Conservation (phyloP, 768 basidiomycete species). For the Psilocybe cyanescens region DNA sequence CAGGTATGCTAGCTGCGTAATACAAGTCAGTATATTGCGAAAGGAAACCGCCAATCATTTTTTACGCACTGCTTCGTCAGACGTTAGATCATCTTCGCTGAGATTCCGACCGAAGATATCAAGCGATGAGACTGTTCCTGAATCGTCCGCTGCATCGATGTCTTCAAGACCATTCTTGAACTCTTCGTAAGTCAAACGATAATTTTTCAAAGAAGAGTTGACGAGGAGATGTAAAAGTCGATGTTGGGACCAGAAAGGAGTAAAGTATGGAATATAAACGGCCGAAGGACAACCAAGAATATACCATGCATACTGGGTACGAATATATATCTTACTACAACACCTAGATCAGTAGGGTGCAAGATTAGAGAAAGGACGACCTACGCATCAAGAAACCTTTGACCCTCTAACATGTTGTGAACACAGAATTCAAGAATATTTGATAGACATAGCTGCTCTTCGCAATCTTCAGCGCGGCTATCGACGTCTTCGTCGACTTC, state of each 20-base stretch:
- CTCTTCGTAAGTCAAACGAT: slow-evolving; percentile 38
- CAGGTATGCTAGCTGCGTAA: slow-evolving; percentile 48
- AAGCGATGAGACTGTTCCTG: slow-evolving; percentile 28
- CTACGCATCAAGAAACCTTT: slow-evolving; percentile 49
- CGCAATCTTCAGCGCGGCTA: slow-evolving; percentile 26
- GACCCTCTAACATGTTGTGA: slow-evolving; percentile 39
- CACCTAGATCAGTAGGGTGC: background rate
- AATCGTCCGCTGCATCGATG: slow-evolving; percentile 31
- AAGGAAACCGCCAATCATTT: background rate
- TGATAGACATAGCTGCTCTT: slow-evolving; percentile 40
- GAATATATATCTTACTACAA: slow-evolving; percentile 63
- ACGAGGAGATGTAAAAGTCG: slow-evolving; percentile 54
- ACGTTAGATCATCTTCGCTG: slow-evolving; percentile 43
- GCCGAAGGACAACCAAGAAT: slow-evolving; percentile 56
- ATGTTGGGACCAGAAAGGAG: slow-evolving; percentile 52
- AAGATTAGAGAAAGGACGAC: slow-evolving; percentile 12
- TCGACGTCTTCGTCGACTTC: slow-evolving; percentile 36
- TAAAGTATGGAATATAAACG: slow-evolving; percentile 49
- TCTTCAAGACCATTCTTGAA: slow-evolving; percentile 40
- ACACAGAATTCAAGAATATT: slow-evolving; percentile 50
- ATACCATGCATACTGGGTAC: slow-evolving; percentile 71
- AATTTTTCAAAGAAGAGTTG: slow-evolving; percentile 33
- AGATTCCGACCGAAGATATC: slow-evolving; percentile 49
- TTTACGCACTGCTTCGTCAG: slow-evolving; percentile 49
- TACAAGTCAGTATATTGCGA: slow-evolving; percentile 1